A percentile compares a stretch with the other conserved stretches of the same genome.
Conservation (phyloP, 257 asterid species). For the Ballota nigra region DNA sequence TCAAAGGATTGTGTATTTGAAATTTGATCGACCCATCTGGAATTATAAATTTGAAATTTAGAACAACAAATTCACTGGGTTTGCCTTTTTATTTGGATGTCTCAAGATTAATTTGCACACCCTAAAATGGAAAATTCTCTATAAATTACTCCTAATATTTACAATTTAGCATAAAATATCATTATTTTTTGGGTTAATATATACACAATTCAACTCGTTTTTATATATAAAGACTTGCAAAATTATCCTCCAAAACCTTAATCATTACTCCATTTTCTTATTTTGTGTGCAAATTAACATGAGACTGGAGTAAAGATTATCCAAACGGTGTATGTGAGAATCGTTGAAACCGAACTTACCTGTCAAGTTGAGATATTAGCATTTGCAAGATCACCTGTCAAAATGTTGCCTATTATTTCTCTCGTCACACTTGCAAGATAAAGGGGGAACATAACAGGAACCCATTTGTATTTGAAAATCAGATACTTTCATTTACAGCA, state of each 20-base stretch:
- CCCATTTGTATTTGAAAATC: not conserved
- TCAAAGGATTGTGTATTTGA: not conserved
- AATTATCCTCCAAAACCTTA: no score
- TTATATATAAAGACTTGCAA: no score
- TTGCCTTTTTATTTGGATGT: no score
- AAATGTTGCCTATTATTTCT: not conserved
- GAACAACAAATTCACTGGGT: not conserved
- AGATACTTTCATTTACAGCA: constrained; percentile 28
- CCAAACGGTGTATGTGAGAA: not conserved
- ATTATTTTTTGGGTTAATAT: no score
- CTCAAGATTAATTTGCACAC: no score
- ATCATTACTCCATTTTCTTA: no score
- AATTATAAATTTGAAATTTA: not conserved
- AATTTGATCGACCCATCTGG: not conserved
- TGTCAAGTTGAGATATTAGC: not conserved
- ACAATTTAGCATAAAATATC: no score
- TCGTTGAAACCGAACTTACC: not conserved
- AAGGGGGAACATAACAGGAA: constrained; percentile 5
- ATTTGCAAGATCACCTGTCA: not conserved
- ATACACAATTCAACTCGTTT: no score
- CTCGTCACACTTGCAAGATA: not conserved
- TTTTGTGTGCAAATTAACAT: no score
- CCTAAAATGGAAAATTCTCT: no score
- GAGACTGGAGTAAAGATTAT: no score
- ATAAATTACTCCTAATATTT: not conserved